phyloP scores from a whole-genome alignment of 177 flowering plant species.

The Tripterygium wilfordii region DNA sequence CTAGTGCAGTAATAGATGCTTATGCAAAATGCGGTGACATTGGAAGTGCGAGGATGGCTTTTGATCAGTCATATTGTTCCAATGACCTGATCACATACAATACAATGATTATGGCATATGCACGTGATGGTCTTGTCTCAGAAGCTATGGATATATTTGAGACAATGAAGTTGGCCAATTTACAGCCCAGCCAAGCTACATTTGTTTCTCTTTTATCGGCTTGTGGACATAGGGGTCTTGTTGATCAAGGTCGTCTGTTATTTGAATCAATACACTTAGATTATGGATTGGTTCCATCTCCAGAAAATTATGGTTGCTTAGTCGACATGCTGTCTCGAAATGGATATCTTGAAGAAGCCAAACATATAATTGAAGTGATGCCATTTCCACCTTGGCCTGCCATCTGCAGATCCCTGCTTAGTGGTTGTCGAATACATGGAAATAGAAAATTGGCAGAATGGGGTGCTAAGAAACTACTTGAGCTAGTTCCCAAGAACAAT shows the following conservation, averaged over 20 bases:
- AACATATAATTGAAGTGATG: constrained; percentile 38
- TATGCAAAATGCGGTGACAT: constrained; percentile 63
- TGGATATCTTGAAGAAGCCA: constrained; percentile 48
- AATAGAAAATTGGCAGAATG: constrained; percentile 36
- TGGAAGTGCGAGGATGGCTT: constrained; percentile 32
- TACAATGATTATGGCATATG: constrained; percentile 52
- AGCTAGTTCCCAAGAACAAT: constrained; percentile 35
- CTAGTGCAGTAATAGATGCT: constrained; percentile 49
- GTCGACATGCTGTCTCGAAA: constrained; percentile 51
- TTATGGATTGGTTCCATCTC: constrained; percentile 37
- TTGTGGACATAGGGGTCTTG: constrained; percentile 46
- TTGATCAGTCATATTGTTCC: constrained; percentile 15
- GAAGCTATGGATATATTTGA: constrained; percentile 40
- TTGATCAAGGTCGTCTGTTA: constrained; percentile 31
- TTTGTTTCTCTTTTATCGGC: constrained; percentile 50
- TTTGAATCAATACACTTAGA: constrained; percentile 33
- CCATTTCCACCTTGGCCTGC: constrained; percentile 60
- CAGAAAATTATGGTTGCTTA: constrained; percentile 40
- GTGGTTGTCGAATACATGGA: constrained; percentile 52
- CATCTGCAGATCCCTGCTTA: constrained; percentile 49
- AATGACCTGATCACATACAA: constrained; percentile 36
- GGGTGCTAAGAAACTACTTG: constrained; percentile 29
- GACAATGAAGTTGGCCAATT: constrained; percentile 29
- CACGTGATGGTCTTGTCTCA: constrained; percentile 41
- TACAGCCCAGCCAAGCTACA: constrained; percentile 48